phyloP scores from a whole-genome alignment of 768 basidiomycete genomes.

The Mycena sanguinolenta region DNA sequence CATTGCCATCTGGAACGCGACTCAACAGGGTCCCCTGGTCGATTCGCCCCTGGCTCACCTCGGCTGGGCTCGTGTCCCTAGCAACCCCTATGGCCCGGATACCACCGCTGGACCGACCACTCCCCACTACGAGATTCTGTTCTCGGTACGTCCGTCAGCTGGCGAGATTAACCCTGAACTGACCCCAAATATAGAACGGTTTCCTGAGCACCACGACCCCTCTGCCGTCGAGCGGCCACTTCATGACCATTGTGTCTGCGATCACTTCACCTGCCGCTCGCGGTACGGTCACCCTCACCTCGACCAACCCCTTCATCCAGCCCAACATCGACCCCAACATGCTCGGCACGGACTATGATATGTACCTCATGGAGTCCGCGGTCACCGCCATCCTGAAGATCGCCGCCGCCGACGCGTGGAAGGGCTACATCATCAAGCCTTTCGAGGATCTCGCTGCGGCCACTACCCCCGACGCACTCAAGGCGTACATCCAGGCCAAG shows the following conservation, averaged over 20 bases:
- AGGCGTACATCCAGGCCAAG: constrained; percentile 41
- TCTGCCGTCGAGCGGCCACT: constrained; percentile 23
- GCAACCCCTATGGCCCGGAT: constrained; percentile 32
- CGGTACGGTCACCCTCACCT: constrained; percentile 43
- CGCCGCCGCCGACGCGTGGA: constrained; percentile 44
- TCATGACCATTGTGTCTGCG: constrained; percentile 12
- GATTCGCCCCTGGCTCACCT: constrained; percentile 36
- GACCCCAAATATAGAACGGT: constrained; percentile 1
- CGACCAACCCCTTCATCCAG: constrained; percentile 41
- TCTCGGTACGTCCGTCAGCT: constrained; percentile 5
- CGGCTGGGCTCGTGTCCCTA: constrained; percentile 35
- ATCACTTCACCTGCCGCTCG: constrained; percentile 31
- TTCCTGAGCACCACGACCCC: constrained; percentile 21
- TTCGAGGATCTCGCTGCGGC: constrained; percentile 32
- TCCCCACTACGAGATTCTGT: constrained; percentile 42
- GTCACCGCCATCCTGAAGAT: constrained; percentile 42
- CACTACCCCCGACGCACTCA: constrained; percentile 34
- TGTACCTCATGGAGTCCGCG: constrained; percentile 44
- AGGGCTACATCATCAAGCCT: constrained; percentile 41
- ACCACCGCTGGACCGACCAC: constrained; percentile 41
- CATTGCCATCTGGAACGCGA: constrained; percentile 41
- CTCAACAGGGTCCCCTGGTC: constrained; percentile 41
- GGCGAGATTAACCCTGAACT: background rate
- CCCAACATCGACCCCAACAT: constrained; percentile 46
- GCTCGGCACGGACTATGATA: constrained; percentile 39